Evolutionary conservation across 2,329 filamentous ascomycete species (phyloP).

Genomic region (Trichoderma simmonsii): DNA sequence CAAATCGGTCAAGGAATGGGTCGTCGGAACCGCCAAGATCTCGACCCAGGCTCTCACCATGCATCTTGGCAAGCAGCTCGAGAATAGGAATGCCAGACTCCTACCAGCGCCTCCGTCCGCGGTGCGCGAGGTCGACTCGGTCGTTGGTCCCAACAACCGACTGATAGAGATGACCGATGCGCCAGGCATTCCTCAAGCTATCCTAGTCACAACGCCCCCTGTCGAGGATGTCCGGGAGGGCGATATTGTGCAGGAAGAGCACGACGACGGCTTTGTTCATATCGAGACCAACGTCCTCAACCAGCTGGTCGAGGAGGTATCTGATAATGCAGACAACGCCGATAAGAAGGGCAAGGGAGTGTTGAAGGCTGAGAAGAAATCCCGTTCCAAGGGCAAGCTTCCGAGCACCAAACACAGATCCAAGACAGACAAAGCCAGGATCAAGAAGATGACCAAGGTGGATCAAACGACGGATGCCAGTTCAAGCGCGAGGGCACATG

Average conservation of each 20-base stretch:
- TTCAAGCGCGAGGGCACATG: not conserved
- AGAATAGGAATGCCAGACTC: slow-evolving; percentile 9
- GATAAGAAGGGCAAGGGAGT: slow-evolving; percentile 6
- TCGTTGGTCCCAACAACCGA: slow-evolving; percentile 17
- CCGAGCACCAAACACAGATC: not conserved
- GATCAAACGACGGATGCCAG: not conserved
- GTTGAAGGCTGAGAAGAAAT: not conserved
- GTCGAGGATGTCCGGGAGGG: slow-evolving; percentile 10
- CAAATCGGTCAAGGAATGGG: slow-evolving; percentile 6
- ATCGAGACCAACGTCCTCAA: slow-evolving; percentile 13
- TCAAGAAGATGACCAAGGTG: not conserved
- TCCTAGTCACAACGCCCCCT: slow-evolving; percentile 2
- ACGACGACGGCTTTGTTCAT: slow-evolving; percentile 9
- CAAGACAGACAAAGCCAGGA: not conserved
- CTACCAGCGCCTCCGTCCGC: slow-evolving; percentile 4
- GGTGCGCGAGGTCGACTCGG: slow-evolving; percentile 13
- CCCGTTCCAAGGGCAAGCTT: slow-evolving; percentile 4
- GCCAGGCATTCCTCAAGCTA: slow-evolving; percentile 10
- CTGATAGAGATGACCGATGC: slow-evolving; percentile 14
- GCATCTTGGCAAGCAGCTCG: slow-evolving; percentile 11
- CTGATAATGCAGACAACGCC: not conserved
- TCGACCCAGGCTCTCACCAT: slow-evolving; percentile 5
- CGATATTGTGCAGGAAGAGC: slow-evolving; percentile 16
- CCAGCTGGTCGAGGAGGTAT: not conserved
- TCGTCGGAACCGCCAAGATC: slow-evolving; percentile 16